These are phyloP conservation scores for Penicillium arizonense DNA, from an alignment of 495 filamentous ascomycete genomes.

Conservation along the genomic window DNA sequence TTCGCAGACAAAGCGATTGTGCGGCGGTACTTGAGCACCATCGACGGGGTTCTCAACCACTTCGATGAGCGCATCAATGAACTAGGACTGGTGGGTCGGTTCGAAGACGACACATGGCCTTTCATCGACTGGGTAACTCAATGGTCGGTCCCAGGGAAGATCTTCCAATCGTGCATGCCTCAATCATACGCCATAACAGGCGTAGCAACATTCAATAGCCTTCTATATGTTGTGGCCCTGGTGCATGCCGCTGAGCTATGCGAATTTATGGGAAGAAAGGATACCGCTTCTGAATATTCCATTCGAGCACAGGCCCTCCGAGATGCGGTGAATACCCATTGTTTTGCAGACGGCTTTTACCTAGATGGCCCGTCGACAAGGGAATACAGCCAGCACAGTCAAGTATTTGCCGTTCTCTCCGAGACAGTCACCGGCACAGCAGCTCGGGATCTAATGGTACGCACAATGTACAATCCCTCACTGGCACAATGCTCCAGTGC, in stretches of 20 bases:
- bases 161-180: slow-evolving; percentile 21
- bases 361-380: slow-evolving; percentile 16
- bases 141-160: slow-evolving; percentile 20
- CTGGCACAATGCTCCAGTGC: slow-evolving; percentile 22
- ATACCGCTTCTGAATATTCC: slow-evolving; percentile 19
- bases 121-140: slow-evolving; percentile 28
- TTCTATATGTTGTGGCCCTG: slow-evolving; percentile 17
- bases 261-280: slow-evolving; percentile 11
- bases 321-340: slow-evolving; percentile 14
- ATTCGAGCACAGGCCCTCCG: slow-evolving; percentile 10
- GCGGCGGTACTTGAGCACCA: slow-evolving; percentile 13
- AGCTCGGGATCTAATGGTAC: slow-evolving; percentile 8
- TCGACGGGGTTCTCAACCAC: slow-evolving; percentile 24
- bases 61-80: slow-evolving; percentile 18
- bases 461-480: neutral
- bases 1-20: slow-evolving; percentile 14
- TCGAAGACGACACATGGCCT: slow-evolving; percentile 22
- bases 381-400: slow-evolving; percentile 25
- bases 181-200: slow-evolving; percentile 13
- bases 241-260: slow-evolving; percentile 17
- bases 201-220: slow-evolving; percentile 12
- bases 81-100: slow-evolving; percentile 18
- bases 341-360: slow-evolving; percentile 11
- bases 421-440: slow-evolving; percentile 10
- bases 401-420: slow-evolving; percentile 24